phyloP scores from a whole-genome alignment of 352 stramenopile genomes.

The Labyrinthula sp. region DNA sequence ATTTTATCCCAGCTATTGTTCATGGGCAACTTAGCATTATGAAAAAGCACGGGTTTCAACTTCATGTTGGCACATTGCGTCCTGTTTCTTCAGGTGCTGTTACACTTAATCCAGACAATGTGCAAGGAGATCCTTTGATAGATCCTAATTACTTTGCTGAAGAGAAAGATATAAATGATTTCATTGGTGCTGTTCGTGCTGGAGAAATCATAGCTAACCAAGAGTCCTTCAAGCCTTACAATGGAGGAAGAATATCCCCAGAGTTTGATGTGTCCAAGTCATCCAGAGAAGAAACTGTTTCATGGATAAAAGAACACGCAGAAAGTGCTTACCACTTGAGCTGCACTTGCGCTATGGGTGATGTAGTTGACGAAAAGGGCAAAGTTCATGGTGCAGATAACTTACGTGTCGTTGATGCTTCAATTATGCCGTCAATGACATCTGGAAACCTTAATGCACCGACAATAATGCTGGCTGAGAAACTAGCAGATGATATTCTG shows the following conservation, averaged over 20 bases:
- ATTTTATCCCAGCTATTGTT: constrained; percentile 59
- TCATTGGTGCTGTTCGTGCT: constrained; percentile 48
- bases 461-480: constrained; percentile 74
- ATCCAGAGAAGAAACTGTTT: constrained; percentile 50
- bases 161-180: constrained; percentile 49
- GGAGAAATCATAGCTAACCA: constrained; percentile 63
- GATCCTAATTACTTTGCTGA: constrained; percentile 64
- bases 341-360: constrained; percentile 63
- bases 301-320: constrained; percentile 50
- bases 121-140: constrained; percentile 50
- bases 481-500: constrained; percentile 67
- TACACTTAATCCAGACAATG: constrained; percentile 50
- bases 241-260: constrained; percentile 50
- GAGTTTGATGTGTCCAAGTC: constrained; percentile 34
- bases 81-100: constrained; percentile 54
- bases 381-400: constrained; percentile 56
- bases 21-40: constrained; percentile 46
- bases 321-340: constrained; percentile 63
- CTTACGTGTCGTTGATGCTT: constrained; percentile 67
- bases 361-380: constrained; percentile 58
- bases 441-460: constrained; percentile 76
- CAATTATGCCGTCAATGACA: constrained; percentile 73
- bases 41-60: constrained; percentile 51
- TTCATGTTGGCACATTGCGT: constrained; percentile 60
- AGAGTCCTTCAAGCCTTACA: constrained; percentile 53